These are phyloP conservation scores for Penicillium angulare DNA, from an alignment of 495 filamentous ascomycete genomes.

Conservation along the genomic window DNA sequence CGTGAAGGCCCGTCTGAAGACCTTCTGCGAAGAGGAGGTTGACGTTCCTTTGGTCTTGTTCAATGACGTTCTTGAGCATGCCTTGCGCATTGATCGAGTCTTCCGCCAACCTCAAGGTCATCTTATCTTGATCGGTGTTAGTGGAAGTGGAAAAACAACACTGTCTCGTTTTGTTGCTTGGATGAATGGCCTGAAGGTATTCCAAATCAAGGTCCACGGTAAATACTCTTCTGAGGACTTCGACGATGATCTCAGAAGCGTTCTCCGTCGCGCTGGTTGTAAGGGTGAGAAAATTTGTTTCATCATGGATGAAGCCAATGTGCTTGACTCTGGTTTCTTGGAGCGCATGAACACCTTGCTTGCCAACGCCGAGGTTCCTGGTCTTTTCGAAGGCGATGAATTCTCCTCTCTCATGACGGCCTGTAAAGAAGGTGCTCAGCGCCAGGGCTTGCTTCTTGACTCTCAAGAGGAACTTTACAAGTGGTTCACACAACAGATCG, in stretches of 20 bases:
- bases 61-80: slow-evolving; percentile 97
- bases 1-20: slow-evolving; percentile 93
- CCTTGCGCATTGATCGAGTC: slow-evolving; percentile 95
- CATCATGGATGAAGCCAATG: slow-evolving; percentile 99
- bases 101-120: slow-evolving; percentile 98
- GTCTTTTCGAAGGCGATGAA: slow-evolving; percentile 96
- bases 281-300: slow-evolving; percentile 99
- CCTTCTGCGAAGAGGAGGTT: slow-evolving; percentile 99
- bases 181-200: slow-evolving; percentile 99
- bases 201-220: slow-evolving; percentile 99
- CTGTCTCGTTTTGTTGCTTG: slow-evolving; percentile 96
- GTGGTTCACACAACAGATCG: slow-evolving; percentile 99
- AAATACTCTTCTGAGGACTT: slow-evolving; percentile 99
- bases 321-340: slow-evolving; percentile 96
- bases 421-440: slow-evolving; percentile 96
- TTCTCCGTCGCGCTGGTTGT: slow-evolving; percentile 90
- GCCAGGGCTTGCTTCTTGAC: slow-evolving; percentile 90
- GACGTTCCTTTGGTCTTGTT: slow-evolving; percentile 97
- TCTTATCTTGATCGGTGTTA: slow-evolving; percentile 96
- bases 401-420: slow-evolving; percentile 95
- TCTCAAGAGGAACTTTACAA: slow-evolving; percentile 98
- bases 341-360: slow-evolving; percentile 99
- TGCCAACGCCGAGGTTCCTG: slow-evolving; percentile 96
- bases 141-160: slow-evolving; percentile 97
- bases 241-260: slow-evolving; percentile 92